A percentile compares a stretch with the other conserved stretches of the same genome.
Conservation (phyloP, 2,329 filamentous ascomycete species). For the Alternaria burnsii region DNA sequence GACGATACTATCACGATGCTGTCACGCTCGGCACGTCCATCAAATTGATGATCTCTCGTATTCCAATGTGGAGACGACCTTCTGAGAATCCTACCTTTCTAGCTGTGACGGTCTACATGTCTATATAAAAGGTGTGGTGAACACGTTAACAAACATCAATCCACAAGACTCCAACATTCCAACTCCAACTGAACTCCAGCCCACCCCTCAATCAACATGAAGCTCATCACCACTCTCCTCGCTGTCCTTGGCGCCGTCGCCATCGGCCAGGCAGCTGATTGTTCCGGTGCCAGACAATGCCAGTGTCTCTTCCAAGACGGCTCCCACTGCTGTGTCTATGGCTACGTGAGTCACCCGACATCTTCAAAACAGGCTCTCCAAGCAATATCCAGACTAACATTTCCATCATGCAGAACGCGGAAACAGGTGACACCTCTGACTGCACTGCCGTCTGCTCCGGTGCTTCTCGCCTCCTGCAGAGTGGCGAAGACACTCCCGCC, state of each 20-base stretch:
- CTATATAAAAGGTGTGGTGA: neutral
- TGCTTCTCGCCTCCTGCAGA: constrained; percentile 11
- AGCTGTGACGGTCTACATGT: neutral
- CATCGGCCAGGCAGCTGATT: constrained; percentile 12
- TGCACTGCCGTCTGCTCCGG: constrained; percentile 11
- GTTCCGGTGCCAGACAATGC: constrained; percentile 9
- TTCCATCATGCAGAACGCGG: neutral
- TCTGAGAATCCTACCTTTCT: neutral
- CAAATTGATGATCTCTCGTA: neutral
- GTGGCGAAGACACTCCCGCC: constrained; percentile 7
- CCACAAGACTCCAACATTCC: neutral
- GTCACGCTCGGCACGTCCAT: neutral
- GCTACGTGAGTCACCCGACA: constrained; percentile 5
- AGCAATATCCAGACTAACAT: neutral
- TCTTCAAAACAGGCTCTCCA: neutral
- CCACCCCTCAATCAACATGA: constrained; percentile 3
- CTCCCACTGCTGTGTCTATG: constrained; percentile 19
- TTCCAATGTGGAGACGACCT: neutral
- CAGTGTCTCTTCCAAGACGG: constrained; percentile 17
- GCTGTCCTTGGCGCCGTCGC: constrained; percentile 14
- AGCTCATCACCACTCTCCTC: constrained; percentile 13
- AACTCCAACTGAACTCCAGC: neutral
- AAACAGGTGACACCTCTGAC: constrained; percentile 6
- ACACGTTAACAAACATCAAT: neutral
- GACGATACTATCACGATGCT: neutral